Conservation (phyloP, 306 rosid species). For the Glycine latifolia region DNA sequence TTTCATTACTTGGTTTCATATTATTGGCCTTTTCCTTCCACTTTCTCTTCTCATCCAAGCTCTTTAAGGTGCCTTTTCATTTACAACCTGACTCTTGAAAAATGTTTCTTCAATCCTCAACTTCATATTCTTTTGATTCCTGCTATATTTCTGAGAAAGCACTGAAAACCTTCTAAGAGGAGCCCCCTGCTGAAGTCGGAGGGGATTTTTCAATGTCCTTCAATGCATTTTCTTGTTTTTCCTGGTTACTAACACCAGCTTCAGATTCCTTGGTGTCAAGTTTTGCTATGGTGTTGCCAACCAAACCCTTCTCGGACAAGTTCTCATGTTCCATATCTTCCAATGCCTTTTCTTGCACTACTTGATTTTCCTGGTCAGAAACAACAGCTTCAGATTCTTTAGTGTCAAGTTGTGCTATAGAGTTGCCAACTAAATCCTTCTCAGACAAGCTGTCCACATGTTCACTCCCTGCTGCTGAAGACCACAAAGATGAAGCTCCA, state of each 20-base stretch:
- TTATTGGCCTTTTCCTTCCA: slow-evolving; percentile 37
- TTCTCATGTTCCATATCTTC: slow-evolving; percentile 41
- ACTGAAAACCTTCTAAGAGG: slow-evolving; percentile 16
- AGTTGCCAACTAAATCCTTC: slow-evolving; percentile 41
- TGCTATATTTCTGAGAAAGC: slow-evolving; percentile 1
- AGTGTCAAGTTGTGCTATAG: slow-evolving; percentile 17
- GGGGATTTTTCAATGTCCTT: slow-evolving; percentile 20
- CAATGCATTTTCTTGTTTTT: background rate
- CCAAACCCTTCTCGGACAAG: slow-evolving; percentile 46
- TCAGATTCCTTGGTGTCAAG: slow-evolving; percentile 41
- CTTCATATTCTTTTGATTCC: slow-evolving; percentile 31
- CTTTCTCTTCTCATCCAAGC: slow-evolving; percentile 28
- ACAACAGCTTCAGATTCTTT: slow-evolving; percentile 46
- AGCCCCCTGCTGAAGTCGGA: slow-evolving; percentile 28
- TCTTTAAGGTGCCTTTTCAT: slow-evolving; percentile 11
- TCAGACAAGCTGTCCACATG: slow-evolving; percentile 45
- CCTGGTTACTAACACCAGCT: slow-evolving; percentile 29
- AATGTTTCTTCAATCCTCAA: slow-evolving; percentile 21
- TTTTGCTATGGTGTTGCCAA: slow-evolving; percentile 12
- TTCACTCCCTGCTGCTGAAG: slow-evolving; percentile 48
- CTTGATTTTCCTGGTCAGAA: slow-evolving; percentile 27
- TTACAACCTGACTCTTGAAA: slow-evolving; percentile 25
- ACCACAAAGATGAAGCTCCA: background rate
- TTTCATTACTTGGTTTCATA: slow-evolving; percentile 40
- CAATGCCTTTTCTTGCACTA: slow-evolving; percentile 28